These are phyloP conservation scores for Tuber aestivum DNA, from an alignment of 495 filamentous ascomycete species.

Conservation along the genomic window DNA sequence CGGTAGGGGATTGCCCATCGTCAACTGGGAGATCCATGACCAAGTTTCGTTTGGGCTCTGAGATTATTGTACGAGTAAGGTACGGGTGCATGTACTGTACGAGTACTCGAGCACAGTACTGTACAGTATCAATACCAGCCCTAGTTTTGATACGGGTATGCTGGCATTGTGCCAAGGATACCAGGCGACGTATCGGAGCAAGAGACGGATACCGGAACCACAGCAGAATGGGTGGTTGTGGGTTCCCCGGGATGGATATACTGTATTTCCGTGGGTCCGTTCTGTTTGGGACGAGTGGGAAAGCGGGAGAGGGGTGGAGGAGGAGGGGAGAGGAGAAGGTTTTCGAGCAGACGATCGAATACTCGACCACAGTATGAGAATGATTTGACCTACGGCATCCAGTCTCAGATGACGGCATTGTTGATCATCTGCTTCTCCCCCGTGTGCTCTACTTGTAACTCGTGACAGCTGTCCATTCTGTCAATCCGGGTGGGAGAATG, in stretches of 20 bases:
- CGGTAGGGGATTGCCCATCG: conserved; percentile 15
- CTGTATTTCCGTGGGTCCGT: not conserved
- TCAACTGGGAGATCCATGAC: conserved; percentile 15
- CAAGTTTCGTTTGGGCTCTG: conserved; percentile 4
- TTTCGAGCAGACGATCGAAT: not conserved
- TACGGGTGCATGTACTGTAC: no score
- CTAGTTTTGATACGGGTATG: no score
- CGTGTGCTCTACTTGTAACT: not conserved
- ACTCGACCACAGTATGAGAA: no score
- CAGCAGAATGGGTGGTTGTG: not conserved
- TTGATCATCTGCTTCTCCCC: not conserved
- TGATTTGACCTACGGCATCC: not conserved
- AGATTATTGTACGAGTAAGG: conserved; percentile 8
- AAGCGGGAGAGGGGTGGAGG: not conserved
- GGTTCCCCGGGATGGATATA: not conserved
- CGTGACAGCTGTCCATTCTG: not conserved
- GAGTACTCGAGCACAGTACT: no score
- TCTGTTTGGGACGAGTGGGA: not conserved
- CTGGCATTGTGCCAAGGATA: no score
- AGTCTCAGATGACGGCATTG: conserved; percentile 2
- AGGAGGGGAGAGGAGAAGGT: not conserved
- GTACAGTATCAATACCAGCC: no score
- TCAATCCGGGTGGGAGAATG: not conserved
- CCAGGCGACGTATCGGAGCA: conserved; percentile 3
- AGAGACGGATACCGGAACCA: no score